These are phyloP conservation scores for Lantana camara DNA, from an alignment of 257 asterid species.

Conservation along the genomic window DNA sequence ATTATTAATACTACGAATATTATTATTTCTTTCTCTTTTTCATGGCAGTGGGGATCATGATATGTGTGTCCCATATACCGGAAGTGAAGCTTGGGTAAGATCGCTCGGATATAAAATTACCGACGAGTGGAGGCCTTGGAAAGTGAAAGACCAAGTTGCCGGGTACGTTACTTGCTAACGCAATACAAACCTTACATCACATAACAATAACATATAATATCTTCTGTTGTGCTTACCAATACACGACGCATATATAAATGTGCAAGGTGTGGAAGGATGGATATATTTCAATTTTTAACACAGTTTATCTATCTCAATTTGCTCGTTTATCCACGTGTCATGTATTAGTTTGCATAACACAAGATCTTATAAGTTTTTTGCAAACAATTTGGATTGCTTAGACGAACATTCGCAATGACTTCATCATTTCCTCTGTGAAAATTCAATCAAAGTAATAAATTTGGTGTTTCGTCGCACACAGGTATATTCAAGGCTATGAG, in stretches of 20 bases:
- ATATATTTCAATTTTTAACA: too few species aligned
- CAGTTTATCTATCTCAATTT: too few species aligned
- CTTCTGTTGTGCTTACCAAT: too few species aligned
- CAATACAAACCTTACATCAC: neutral
- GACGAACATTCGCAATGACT: too few species aligned
- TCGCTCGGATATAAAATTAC: constrained; percentile 73
- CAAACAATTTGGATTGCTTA: too few species aligned
- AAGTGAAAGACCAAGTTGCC: constrained; percentile 63
- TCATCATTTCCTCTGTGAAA: neutral
- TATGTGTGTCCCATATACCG: constrained; percentile 96
- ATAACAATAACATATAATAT: too few species aligned
- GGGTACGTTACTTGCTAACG: constrained; percentile 52
- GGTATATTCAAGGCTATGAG: constrained; percentile 78
- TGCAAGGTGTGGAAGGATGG: too few species aligned
- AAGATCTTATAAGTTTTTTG: too few species aligned
- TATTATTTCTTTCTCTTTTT: neutral
- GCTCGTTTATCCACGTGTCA: too few species aligned
- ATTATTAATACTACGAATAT: too few species aligned
- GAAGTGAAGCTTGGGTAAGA: constrained; percentile 87
- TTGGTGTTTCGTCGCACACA: constrained; percentile 31
- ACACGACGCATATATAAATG: too few species aligned
- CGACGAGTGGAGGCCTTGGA: constrained; percentile 92
- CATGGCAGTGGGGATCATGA: constrained; percentile 93
- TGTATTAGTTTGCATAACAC: too few species aligned
- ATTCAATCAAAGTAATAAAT: neutral